A percentile compares a stretch with the other conserved stretches of the same genome.
phyloP scores from a whole-genome alignment of 148 eudicot species.

The Chenopodium formosanum region DNA sequence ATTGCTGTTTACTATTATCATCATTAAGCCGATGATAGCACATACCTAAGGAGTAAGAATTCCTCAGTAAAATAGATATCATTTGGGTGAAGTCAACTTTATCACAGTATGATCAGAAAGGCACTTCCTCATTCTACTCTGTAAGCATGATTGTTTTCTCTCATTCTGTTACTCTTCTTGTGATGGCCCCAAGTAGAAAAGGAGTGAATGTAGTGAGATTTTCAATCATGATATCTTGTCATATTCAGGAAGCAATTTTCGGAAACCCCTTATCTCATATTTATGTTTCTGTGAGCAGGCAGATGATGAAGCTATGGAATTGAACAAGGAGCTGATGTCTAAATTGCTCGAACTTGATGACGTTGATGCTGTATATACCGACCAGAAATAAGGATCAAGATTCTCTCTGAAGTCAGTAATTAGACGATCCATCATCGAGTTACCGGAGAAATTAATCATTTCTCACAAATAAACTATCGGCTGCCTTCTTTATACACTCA shows the following conservation, averaged over 20 bases:
- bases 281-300: slow-evolving; percentile 45
- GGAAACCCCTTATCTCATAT: background rate
- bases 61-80: background rate
- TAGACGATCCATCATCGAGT: too few relatives aligned
- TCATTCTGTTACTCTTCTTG: background rate
- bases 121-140: too few relatives aligned
- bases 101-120: too few relatives aligned
- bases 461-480: background rate
- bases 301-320: slow-evolving; percentile 91
- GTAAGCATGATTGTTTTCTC: background rate
- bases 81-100: background rate
- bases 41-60: background rate
- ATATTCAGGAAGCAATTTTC: background rate
- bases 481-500: background rate
- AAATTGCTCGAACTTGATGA: slow-evolving; percentile 91
- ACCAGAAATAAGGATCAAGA: slow-evolving; percentile 53
- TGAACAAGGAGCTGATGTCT: slow-evolving; percentile 92
- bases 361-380: slow-evolving; percentile 91
- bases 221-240: background rate
- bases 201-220: background rate
- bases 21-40: background rate
- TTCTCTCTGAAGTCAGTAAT: background rate
- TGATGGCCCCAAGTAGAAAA: background rate
- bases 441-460: background rate
- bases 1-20: background rate